Base-by-base conservation (phyloP, 129 eudicot species). In the Pseudognaphalium luteoalbum region DNA sequence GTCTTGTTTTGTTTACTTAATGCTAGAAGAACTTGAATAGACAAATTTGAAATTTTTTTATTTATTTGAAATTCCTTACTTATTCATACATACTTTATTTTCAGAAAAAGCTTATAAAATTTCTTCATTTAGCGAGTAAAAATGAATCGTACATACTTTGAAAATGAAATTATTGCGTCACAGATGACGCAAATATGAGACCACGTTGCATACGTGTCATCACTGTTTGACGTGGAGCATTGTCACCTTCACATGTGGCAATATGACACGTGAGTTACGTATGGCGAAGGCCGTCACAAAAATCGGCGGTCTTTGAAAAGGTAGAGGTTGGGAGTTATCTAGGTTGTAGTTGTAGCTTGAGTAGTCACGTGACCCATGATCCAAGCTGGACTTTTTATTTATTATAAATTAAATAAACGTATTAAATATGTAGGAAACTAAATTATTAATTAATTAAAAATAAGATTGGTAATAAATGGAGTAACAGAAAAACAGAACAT, bases 361-460 rank as follows among this genome's bases (percentile, higher is more conserved):
- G 73, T 74, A 57, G 77, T 83, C 83, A 83, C 81, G 81, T 75
- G 86, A 42, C 77, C 75, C 85, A 76, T 68, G 42, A 65, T 63
- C 78, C 78, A 35, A 65, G 74, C 78, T 63, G 81, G 58, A 73
- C 58, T 69, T n/a, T 44, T 44, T 22, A 25, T 25, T 25, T 1
- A 25, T 25, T 25, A 25, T 25, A 25, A 25, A 25, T 25, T 25
- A 25, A 25, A 25, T 25, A 25, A 25, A 25, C 1, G 28, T 25
- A 25, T 25, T 25, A 25, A 25, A 25, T 25, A 25, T 0, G 0
- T 1, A 25, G 28, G n/a, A n/a, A n/a, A n/a, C n/a, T n/a, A n/a
- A n/a, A n/a, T n/a, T n/a, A n/a, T 25, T 25, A 25, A 25, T 25
- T 25, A 25, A 25, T 25, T 25, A 25, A 25, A 25, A 19, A 0